Percentiles rank a stretch among this genome's conserved stretches.
Evolutionary conservation across 1,284 basidiomycete genomes (phyloP).

Genomic region (Cerrena zonata): DNA sequence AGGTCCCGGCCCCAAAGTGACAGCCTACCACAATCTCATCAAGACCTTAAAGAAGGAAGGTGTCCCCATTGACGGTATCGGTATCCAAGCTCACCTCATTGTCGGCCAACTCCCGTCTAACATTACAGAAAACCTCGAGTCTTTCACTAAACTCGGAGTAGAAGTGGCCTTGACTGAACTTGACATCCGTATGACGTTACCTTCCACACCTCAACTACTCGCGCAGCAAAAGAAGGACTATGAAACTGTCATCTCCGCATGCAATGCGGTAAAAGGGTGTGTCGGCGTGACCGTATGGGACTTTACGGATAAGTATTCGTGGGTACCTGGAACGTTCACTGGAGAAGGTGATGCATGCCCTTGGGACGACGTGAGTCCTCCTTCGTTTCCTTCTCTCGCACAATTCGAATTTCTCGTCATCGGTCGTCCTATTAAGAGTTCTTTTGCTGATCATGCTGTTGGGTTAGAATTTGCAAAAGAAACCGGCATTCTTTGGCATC

Average conservation of each 20-base stretch:
- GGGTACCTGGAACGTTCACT: constrained; percentile 44
- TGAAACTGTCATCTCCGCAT: constrained; percentile 46
- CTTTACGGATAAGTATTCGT: constrained; percentile 52
- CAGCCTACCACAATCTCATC: constrained; percentile 46
- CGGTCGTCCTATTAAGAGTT: not conserved
- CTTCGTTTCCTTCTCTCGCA: not conserved
- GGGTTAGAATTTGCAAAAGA: constrained; percentile 21
- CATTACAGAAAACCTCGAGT: constrained; percentile 39
- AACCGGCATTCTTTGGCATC: constrained; percentile 23
- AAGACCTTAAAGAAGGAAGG: constrained; percentile 37
- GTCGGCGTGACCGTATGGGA: constrained; percentile 53
- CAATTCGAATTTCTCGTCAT: no score
- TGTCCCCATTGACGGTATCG: constrained; percentile 54
- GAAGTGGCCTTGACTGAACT: constrained; percentile 58
- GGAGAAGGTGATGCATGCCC: constrained; percentile 46
- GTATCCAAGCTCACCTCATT: constrained; percentile 49
- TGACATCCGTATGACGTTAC: constrained; percentile 53
- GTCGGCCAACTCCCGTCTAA: constrained; percentile 42
- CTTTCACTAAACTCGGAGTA: constrained; percentile 48
- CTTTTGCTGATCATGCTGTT: not conserved
- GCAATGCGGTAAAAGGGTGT: constrained; percentile 43
- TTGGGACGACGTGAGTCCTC: constrained; percentile 38
- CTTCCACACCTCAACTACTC: constrained; percentile 41
- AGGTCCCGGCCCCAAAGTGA: constrained; percentile 42
- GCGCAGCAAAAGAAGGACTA: constrained; percentile 53